Percentiles rank a stretch among this genome's conserved stretches.
Conservation (phyloP, 2,329 filamentous ascomycete species). For the Aulographum hederae region DNA sequence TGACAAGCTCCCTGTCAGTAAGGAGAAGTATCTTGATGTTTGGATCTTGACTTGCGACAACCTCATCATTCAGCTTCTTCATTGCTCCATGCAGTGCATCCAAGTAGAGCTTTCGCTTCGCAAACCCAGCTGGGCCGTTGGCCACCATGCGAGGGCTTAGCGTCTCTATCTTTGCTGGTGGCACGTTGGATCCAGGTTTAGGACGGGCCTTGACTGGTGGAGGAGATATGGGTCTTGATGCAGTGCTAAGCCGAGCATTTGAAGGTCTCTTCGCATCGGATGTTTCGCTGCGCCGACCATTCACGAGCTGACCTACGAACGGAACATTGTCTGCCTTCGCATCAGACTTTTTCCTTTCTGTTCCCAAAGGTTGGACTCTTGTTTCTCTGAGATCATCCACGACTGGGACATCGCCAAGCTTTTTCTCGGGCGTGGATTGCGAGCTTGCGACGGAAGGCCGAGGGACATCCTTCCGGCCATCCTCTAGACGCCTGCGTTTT, state of each 20-base stretch:
- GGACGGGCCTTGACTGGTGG: slow-evolving; percentile 7
- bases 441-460: too few species aligned
- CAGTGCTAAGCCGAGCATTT: background rate
- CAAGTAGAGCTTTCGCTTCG: slow-evolving; percentile 21
- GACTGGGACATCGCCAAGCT: too few species aligned
- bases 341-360: too few species aligned
- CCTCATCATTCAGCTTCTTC: slow-evolving; percentile 44
- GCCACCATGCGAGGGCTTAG: slow-evolving; percentile 51
- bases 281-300: too few species aligned
- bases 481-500: slow-evolving; percentile 15
- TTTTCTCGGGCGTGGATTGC: too few species aligned
- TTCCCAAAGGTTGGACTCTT: too few species aligned
- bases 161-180: slow-evolving; percentile 11
- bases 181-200: slow-evolving; percentile 2
- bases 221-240: slow-evolving; percentile 13
- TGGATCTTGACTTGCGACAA: slow-evolving; percentile 32
- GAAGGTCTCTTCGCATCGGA: too few species aligned
- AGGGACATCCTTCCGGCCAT: too few species aligned
- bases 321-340: too few species aligned
- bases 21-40: slow-evolving; percentile 38
- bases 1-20: slow-evolving; percentile 48
- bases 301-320: too few species aligned
- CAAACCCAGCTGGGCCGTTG: slow-evolving; percentile 20
- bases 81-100: slow-evolving; percentile 48
- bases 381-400: too few species aligned